These are phyloP conservation scores for Colletotrichum lindemuthianum DNA, from an alignment of 2,329 filamentous ascomycete species.

Conservation along the genomic window DNA sequence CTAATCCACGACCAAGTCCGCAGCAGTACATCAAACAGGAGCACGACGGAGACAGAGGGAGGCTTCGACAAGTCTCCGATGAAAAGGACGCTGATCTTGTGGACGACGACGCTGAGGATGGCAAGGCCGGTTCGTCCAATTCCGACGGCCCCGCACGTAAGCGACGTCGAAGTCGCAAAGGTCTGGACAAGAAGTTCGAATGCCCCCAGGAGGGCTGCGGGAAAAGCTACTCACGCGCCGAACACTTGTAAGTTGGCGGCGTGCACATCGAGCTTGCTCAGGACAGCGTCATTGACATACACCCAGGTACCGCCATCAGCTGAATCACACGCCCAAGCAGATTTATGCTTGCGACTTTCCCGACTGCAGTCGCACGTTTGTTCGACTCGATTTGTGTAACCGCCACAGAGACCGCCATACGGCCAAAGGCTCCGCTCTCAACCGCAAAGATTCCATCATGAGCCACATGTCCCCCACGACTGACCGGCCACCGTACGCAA, in stretches of 20 bases:
- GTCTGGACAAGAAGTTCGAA: constrained; percentile 82
- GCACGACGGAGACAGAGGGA: constrained; percentile 50
- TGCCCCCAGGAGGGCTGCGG: constrained; percentile 89
- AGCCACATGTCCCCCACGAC: constrained; percentile 57
- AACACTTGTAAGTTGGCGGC: constrained; percentile 81
- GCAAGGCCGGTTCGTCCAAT: constrained; percentile 60
- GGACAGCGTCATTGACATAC: constrained; percentile 39
- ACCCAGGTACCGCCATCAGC: constrained; percentile 81
- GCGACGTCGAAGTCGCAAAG: constrained; percentile 78
- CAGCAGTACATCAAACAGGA: constrained; percentile 54
- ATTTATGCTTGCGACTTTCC: constrained; percentile 95
- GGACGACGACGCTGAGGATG: constrained; percentile 52
- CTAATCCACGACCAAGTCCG: constrained; percentile 49
- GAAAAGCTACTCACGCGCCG: constrained; percentile 95
- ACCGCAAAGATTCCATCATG: constrained; percentile 76
- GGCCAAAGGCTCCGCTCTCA: constrained; percentile 79
- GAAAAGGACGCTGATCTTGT: constrained; percentile 54
- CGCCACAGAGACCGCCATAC: constrained; percentile 84
- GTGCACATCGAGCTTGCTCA: background rate
- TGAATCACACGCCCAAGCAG: constrained; percentile 96
- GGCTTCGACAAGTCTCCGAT: constrained; percentile 53
- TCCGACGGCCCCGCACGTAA: constrained; percentile 67
- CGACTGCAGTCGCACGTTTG: constrained; percentile 89
- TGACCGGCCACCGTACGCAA: constrained; percentile 53
- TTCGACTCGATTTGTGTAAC: constrained; percentile 91